Conservation (phyloP, 169 alveolate species). For the Amoebophrya sp. region DNA sequence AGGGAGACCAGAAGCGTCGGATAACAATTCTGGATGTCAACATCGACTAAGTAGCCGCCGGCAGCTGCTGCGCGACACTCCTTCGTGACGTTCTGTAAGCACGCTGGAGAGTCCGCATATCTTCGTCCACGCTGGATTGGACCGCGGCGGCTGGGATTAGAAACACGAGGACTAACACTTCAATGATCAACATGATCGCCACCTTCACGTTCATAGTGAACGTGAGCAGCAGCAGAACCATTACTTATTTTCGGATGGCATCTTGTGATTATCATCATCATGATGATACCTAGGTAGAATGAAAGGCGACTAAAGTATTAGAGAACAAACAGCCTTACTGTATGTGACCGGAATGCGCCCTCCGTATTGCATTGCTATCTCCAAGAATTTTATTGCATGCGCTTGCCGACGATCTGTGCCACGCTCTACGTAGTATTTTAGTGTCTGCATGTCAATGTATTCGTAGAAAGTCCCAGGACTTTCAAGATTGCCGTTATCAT, state of each 20-base stretch:
- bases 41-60: not conserved
- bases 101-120: not conserved
- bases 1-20: not conserved
- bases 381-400: not conserved
- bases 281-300: too few species aligned
- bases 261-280: too few species aligned
- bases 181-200: too few species aligned
- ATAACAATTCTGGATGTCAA: not conserved
- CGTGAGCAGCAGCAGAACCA: too few species aligned
- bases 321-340: too few species aligned
- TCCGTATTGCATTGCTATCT: not conserved
- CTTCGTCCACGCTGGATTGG: not conserved
- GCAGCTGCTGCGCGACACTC: not conserved
- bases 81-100: not conserved
- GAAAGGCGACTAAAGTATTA: too few species aligned
- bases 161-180: too few species aligned
- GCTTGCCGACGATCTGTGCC: not conserved
- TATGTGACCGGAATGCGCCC: not conserved
- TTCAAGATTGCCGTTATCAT: too few species aligned
- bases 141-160: too few species aligned
- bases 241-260: too few species aligned
- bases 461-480: too few species aligned
- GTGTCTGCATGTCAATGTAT: not conserved
- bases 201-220: too few species aligned
- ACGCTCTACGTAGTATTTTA: not conserved